Evolutionary conservation across 2,329 filamentous ascomycete genomes (phyloP).

Genomic region (Cordyceps pruinosa): DNA sequence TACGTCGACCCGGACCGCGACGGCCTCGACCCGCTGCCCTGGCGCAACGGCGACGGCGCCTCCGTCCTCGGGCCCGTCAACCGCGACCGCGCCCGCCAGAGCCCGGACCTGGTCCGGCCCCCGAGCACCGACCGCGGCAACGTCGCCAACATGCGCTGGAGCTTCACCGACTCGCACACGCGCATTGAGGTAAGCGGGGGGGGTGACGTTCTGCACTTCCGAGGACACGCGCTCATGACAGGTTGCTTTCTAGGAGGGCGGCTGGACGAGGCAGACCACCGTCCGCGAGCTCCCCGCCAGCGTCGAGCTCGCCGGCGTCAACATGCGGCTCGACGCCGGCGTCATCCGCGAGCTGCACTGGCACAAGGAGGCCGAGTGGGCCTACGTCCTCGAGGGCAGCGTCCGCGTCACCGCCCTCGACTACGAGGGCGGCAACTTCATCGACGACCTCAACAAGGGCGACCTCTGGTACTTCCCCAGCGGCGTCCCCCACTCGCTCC

Average conservation of each 20-base stretch:
- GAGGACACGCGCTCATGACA: no score
- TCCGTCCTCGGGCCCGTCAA: conserved; percentile 66
- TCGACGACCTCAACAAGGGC: conserved; percentile 69
- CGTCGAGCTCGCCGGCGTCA: conserved; percentile 67
- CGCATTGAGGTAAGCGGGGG: conserved; percentile 48
- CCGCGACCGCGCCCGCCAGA: conserved; percentile 58
- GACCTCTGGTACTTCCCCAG: conserved; percentile 79
- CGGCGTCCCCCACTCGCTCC: conserved; percentile 69
- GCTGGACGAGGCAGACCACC: conserved; percentile 71
- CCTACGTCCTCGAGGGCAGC: conserved; percentile 63
- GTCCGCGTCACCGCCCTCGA: conserved; percentile 68
- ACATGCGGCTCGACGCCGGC: conserved; percentile 68
- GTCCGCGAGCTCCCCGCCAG: conserved; percentile 57
- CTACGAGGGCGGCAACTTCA: conserved; percentile 67
- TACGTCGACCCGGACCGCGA: conserved; percentile 55
- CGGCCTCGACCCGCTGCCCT: conserved; percentile 58
- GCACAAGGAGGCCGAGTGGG: conserved; percentile 78
- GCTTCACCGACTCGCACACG: conserved; percentile 57
- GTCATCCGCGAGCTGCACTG: conserved; percentile 73
- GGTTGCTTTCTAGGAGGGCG: conserved; percentile 49
- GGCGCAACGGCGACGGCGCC: conserved; percentile 56
- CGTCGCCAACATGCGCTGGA: conserved; percentile 67
- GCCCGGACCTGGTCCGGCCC: conserved; percentile 64
- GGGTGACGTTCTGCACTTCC: not conserved
- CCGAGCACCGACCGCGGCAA: conserved; percentile 67